These are phyloP conservation scores for Stipa capillata DNA, from an alignment of 176 grass and related monocot genomes.

Conservation along the genomic window DNA sequence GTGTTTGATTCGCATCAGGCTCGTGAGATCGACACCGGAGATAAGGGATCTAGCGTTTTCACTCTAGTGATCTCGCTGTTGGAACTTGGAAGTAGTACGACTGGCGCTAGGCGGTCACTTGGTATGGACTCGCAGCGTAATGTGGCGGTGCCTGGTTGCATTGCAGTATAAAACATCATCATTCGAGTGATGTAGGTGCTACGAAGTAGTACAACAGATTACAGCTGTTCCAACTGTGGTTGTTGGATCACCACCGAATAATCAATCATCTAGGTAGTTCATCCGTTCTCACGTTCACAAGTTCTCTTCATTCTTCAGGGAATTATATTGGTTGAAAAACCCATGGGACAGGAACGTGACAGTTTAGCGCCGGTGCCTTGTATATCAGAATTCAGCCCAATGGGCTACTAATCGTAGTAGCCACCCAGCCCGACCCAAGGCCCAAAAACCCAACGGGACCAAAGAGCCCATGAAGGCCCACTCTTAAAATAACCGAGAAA, in stretches of 20 bases:
- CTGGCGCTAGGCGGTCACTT: background rate
- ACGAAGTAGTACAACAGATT: background rate
- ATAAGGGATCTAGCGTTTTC: background rate
- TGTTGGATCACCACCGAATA: background rate
- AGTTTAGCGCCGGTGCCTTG: too few relatives aligned
- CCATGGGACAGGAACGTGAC: too few relatives aligned
- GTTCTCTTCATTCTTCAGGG: too few relatives aligned
- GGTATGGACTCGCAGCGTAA: background rate
- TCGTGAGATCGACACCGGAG: background rate
- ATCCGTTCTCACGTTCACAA: too few relatives aligned
- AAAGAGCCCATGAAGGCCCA: too few relatives aligned
- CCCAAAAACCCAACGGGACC: too few relatives aligned
- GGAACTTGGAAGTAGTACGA: background rate
- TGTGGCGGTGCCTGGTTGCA: background rate
- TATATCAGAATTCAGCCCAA: too few relatives aligned
- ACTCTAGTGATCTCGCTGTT: background rate
- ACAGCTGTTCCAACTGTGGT: background rate
- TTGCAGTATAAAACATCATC: background rate
- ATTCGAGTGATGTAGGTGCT: background rate
- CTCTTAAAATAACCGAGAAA: too few relatives aligned
- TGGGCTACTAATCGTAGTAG: too few relatives aligned
- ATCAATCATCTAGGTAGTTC: too few relatives aligned
- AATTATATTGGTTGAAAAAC: too few relatives aligned
- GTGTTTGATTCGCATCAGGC: background rate
- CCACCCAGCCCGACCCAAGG: too few relatives aligned